phyloP scores from a whole-genome alignment of 1,284 basidiomycete species.

The Pseudozyma tsukubaensis region DNA sequence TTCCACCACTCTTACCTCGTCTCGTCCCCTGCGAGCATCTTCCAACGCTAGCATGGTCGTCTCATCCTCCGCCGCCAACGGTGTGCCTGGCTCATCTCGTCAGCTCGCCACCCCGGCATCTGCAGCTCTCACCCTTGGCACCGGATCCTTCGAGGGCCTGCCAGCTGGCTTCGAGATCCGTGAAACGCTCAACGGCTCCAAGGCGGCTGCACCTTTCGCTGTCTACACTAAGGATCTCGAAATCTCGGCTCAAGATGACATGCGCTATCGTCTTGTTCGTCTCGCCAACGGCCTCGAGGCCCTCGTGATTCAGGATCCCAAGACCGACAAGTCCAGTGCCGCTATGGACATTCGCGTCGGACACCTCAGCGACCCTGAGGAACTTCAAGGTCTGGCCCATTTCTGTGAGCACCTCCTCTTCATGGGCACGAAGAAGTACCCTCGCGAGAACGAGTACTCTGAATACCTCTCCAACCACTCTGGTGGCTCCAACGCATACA shows the following conservation, averaged over 20 bases:
- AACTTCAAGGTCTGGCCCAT: constrained; percentile 79
- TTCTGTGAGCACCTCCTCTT: constrained; percentile 97
- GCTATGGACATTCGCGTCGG: constrained; percentile 95
- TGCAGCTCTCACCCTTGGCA: constrained; percentile 32
- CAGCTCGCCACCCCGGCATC: constrained; percentile 44
- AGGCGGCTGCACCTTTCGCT: constrained; percentile 51
- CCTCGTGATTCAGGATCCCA: constrained; percentile 84
- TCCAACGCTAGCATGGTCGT: constrained; percentile 18
- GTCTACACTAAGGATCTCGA: constrained; percentile 59
- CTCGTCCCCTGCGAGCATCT: neutral
- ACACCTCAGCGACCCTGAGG: constrained; percentile 85
- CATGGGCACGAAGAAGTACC: constrained; percentile 76
- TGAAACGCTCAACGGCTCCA: constrained; percentile 38
- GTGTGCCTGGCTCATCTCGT: constrained; percentile 41
- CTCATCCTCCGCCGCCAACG: constrained; percentile 2
- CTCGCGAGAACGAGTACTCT: constrained; percentile 66
- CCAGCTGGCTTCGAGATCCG: constrained; percentile 52
- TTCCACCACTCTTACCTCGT: constrained; percentile 10
- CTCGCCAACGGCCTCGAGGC: constrained; percentile 89
- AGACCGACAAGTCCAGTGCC: constrained; percentile 93
- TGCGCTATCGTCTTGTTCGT: constrained; percentile 75
- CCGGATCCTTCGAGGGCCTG: constrained; percentile 35
- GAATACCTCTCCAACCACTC: constrained; percentile 90
- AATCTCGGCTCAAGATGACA: constrained; percentile 47
- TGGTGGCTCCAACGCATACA: constrained; percentile 93